These are phyloP conservation scores for Cutaneotrichosporon daszewskae DNA, from an alignment of 1,284 basidiomycete genomes.

Conservation along the genomic window DNA sequence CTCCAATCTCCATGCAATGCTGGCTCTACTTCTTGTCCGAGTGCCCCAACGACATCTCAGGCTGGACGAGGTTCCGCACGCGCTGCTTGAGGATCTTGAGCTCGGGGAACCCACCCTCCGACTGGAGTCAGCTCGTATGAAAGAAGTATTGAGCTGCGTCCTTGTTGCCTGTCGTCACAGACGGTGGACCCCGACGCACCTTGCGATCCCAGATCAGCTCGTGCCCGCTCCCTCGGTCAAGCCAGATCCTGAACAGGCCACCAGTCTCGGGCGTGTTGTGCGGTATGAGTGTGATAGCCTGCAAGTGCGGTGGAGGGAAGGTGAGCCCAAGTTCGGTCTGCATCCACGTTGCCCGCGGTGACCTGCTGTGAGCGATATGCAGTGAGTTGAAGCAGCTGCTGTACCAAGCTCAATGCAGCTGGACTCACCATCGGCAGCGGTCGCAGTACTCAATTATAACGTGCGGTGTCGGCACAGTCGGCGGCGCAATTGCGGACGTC, in stretches of 20 bases:
- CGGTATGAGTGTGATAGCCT: conserved; percentile 65
- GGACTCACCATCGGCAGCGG: conserved; percentile 56
- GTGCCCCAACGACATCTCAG: conserved; percentile 72
- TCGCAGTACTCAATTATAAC: conserved; percentile 77
- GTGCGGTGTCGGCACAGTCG: too few species aligned
- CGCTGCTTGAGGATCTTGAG: conserved; percentile 67
- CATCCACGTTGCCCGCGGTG: conserved; percentile 70
- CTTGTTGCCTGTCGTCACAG: conserved; percentile 4
- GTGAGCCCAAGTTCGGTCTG: conserved; percentile 84
- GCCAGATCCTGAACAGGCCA: conserved; percentile 82
- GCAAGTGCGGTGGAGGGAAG: conserved; percentile 68
- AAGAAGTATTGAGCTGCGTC: neutral
- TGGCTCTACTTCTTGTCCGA: conserved; percentile 60
- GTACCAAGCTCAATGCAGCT: conserved; percentile 2
- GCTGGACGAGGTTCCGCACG: conserved; percentile 72
- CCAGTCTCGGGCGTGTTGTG: conserved; percentile 72
- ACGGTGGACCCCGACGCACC: conserved; percentile 20
- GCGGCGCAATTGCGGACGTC: too few species aligned
- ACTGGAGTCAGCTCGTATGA: too few species aligned
- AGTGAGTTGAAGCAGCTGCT: too few species aligned
- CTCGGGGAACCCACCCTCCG: conserved; percentile 86
- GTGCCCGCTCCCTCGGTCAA: conserved; percentile 49
- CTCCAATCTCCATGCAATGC: too few species aligned
- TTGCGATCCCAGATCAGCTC: conserved; percentile 47
- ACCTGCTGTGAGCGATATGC: conserved; percentile 50